Evolutionary conservation across 106 monocot species (phyloP), one percentile per base, ranked within the genome.

Genomic region (Narthecium ossifragum): DNA sequence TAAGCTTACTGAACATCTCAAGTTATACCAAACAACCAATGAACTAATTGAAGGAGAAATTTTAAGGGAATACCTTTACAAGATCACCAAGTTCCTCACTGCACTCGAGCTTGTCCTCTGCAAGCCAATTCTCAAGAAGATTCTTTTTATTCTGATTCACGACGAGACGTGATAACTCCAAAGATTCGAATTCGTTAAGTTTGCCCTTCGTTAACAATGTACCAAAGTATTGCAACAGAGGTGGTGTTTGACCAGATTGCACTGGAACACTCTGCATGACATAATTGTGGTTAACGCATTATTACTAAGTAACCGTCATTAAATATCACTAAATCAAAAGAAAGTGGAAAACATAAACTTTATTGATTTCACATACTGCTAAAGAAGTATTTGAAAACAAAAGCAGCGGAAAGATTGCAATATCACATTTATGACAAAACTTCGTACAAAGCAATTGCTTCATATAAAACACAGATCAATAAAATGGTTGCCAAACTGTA

Each of bases 41-140:
- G 43, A 43, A 18, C 11, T 43, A 43, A 43, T 13, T 13, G 14
- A 4, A 43, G 5, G 24, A 30, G 5, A 57, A 53, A 64, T 63
- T 6, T 66, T 18, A 17, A 37, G 4, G 4, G 31, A 36, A 23
- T 36, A 98, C 96, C 87, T 98, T 98, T 48, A 90, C 96, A 78
- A 98, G 90, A 74, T 98, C 90, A 18, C 96, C 96, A 32, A 98
- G 90, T 61, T 98, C 96, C 79, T 98, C 96, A 66, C 90, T 98
- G 62, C 96, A 98, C 72, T 98, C 96, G 54, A 98, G 86, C 60
- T 98, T 98, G 66, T 98, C 96, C 55, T 90, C 96, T 51, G 90
- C 90, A 64, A 98, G 74, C 96, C 96, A 98, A 65, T 98, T 98
- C 62, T 98, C 96, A 62, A 98, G 61, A 10, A 90, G 84, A 58